Percentiles rank a stretch among this genome's conserved stretches.
These are phyloP conservation scores for Rutstroemia sp. DNA, from an alignment of 2,329 filamentous ascomycete species.

Conservation along the genomic window DNA sequence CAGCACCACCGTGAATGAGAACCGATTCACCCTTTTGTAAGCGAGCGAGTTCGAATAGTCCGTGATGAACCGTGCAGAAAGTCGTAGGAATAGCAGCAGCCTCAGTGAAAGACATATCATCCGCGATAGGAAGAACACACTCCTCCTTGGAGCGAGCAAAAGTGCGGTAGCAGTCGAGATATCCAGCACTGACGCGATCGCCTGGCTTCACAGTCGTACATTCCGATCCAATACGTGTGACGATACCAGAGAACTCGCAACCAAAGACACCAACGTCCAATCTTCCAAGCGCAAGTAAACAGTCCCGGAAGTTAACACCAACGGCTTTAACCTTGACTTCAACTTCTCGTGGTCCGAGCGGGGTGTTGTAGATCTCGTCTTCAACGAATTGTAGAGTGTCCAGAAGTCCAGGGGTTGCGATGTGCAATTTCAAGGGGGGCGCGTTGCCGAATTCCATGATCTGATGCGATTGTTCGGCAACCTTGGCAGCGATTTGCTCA, in stretches of 20 bases:
- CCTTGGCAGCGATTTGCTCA: neutral
- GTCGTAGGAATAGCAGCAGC: slow-evolving; percentile 35
- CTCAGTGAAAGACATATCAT: slow-evolving; percentile 31
- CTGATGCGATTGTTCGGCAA: neutral
- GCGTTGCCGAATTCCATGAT: neutral
- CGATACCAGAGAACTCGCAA: slow-evolving; percentile 9
- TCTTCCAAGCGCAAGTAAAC: slow-evolving; percentile 29
- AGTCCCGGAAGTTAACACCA: slow-evolving; percentile 40
- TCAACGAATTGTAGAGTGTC: slow-evolving; percentile 13
- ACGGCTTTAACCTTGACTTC: slow-evolving; percentile 31
- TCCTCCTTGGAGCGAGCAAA: slow-evolving; percentile 18
- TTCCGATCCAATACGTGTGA: slow-evolving; percentile 11
- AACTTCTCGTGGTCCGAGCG: slow-evolving; percentile 23
- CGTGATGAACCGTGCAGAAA: slow-evolving; percentile 37
- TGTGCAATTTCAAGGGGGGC: slow-evolving; percentile 3
- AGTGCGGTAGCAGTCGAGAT: slow-evolving; percentile 16
- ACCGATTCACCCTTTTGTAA: slow-evolving; percentile 29
- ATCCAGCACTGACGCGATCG: slow-evolving; percentile 14
- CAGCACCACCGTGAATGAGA: slow-evolving; percentile 17
- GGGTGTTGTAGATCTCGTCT: slow-evolving; percentile 9
- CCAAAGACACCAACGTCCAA: slow-evolving; percentile 8
- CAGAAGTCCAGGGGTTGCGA: slow-evolving; percentile 11
- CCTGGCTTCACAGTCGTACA: slow-evolving; percentile 5
- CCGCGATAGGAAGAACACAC: slow-evolving; percentile 30
- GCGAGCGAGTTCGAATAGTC: slow-evolving; percentile 34